Evolutionary conservation across 495 filamentous ascomycete species (phyloP), one percentile per base, ranked within the genome.

Genomic region (Beverwykella pulmonaria): DNA sequence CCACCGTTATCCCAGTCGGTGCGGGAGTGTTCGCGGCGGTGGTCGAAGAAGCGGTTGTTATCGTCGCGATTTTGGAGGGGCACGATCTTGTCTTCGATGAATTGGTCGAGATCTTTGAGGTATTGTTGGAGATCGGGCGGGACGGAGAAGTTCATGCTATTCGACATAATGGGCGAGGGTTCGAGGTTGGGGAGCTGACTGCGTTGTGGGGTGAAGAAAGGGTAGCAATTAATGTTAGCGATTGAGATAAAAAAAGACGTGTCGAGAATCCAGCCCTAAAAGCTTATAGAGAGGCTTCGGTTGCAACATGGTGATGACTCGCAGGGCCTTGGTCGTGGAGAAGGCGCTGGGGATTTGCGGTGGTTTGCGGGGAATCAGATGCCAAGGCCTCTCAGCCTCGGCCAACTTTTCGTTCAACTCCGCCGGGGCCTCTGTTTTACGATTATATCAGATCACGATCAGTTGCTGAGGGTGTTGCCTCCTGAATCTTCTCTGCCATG

Each of bases 1-100:
- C 84, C 84, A 47, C 78, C 70, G 25, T 79, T 76, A 23, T 81
- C 79, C 79, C 81, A 85, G 68, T 85, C 77, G 0, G 83, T 87
- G 0, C 83, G 80, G 7, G 80, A 73, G 74, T 84, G 78, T 59
- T 87, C 84, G 48, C 84, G 81, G 8, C 84, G 78, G 70, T 87
- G 80, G 71, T 87, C 83, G 71, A 87, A 87, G 78, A 87, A 87
- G 26, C 83, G 82, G 26, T 85, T 74, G 62, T 86, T 87, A 60
- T 84, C 82, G 59, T 83, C 64, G 0, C 71, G 61, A 20, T 78
- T 68, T 71, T 85, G 82, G 7, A 87, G 70, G 2, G 83, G 85
- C 10, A 76, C 68, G 58, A 87, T 85, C 30, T 78, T 77, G 7
- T 65, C 61, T n/a, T 79, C 71, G 58, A 86, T 86, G 75, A 87